Percentiles rank a stretch among this genome's conserved stretches.
phyloP scores from a whole-genome alignment of 768 basidiomycete species.

The Leccinum boreale region DNA sequence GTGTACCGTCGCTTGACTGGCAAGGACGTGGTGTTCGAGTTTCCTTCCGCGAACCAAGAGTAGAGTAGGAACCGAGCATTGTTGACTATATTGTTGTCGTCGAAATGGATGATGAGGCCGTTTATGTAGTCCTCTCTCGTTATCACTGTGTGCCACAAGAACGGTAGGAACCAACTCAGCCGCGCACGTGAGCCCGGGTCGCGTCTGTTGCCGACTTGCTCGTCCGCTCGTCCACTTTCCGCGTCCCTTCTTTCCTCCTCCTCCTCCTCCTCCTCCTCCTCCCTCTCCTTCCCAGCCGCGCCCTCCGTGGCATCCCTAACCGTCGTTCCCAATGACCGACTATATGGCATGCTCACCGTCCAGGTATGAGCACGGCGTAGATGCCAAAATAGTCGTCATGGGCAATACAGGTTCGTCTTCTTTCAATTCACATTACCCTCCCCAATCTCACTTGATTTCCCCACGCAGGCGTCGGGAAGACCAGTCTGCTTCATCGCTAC shows the following conservation, averaged over 20 bases:
- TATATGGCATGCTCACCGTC: constrained; percentile 54
- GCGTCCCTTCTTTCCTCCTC: constrained; percentile 34
- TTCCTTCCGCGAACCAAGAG: constrained; percentile 74
- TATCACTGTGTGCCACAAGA: constrained; percentile 18
- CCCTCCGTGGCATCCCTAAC: constrained; percentile 45
- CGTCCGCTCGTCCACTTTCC: constrained; percentile 20
- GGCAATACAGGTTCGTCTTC: constrained; percentile 61
- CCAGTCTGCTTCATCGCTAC: constrained; percentile 85
- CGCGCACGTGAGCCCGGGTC: constrained; percentile 34
- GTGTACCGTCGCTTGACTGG: constrained; percentile 95
- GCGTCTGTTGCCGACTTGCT: constrained; percentile 26
- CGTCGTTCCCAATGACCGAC: constrained; percentile 47
- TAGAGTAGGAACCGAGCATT: constrained; percentile 43
- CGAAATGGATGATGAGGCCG: constrained; percentile 35
- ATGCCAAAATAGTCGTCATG: constrained; percentile 96
- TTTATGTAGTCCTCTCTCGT: constrained; percentile 28
- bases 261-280: constrained; percentile 30
- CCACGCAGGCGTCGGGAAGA: constrained; percentile 80
- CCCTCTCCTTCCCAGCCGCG: constrained; percentile 34
- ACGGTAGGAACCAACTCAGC: constrained; percentile 4
- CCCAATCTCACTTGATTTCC: constrained; percentile 13
- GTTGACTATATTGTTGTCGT: constrained; percentile 12
- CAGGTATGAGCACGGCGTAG: constrained; percentile 79
- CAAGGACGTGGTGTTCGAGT: constrained; percentile 95
- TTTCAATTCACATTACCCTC: constrained; percentile 11